Evolutionary conservation across 2,329 filamentous ascomycete genomes (phyloP), one percentile per base, ranked within the genome.

Genomic region (Chrysoporthe deuterocubensis): DNA sequence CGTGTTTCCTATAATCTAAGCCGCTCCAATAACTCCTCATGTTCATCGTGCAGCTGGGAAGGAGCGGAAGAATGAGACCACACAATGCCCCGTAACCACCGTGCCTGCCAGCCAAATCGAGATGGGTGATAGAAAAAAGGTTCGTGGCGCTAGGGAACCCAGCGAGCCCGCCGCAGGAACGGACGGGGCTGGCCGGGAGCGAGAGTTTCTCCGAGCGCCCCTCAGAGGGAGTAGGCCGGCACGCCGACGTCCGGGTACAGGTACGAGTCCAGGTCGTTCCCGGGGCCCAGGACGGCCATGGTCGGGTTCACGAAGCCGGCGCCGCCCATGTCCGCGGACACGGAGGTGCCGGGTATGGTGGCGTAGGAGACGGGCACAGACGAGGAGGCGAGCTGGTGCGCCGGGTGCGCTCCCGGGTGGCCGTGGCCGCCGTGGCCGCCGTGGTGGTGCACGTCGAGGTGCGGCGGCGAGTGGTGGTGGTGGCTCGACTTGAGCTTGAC

Each of bases 401-500:
- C 42, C 70, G 72, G 74, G 21, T 73, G 72, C 21, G n/a, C 42
- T 7, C 26, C 26, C 26, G 69, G 32, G n/a, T 32, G 50, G 50
- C 26, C 14, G 50, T 54, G 50, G 50, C 58, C 50, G 21, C 65
- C 9, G 76, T 73, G 44, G 50, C 32, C 21, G 26, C 58, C 50
- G 21, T 64, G 9, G 76, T 73, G 44, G 73, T 72, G 69, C 75
- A 67, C 67, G 76, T 75, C 37, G 76, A 74, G 56, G 71, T 72
- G 37, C 43, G 43, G 37, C 5, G 54, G 63, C 42, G 52, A 58
- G n/a, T 54, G 26, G 26, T 26, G 26, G 26, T 26, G 26, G 26
- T 26, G 42, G 18, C 26, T 48, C 26, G 52, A 65, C 71, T 79
- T 80, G 67, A 83, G 77, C 65, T 77, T 77, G 65, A 80, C 69